Conservation (phyloP, 805 yeast genomes). For the Kodamaea sagamina region DNA sequence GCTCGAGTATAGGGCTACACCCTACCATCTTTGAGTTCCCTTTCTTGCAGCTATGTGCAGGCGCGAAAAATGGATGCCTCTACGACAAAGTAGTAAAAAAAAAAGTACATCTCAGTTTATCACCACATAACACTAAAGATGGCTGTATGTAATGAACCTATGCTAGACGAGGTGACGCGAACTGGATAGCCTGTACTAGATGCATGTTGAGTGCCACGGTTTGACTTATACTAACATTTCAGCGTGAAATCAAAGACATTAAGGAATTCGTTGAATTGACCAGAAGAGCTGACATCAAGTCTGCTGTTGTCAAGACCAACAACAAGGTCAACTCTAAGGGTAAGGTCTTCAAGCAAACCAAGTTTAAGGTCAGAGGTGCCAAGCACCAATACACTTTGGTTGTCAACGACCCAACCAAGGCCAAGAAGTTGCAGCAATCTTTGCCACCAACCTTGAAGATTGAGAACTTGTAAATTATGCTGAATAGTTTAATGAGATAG, state of each 20-base stretch:
- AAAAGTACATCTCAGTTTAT: conserved; percentile 2
- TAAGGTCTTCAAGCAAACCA: conserved; percentile 88
- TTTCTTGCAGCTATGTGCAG: not conserved
- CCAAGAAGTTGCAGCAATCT: conserved; percentile 96
- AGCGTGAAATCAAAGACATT: conserved; percentile 86
- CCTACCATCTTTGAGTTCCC: not conserved
- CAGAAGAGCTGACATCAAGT: conserved; percentile 91
- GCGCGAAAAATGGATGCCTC: conserved; percentile 7
- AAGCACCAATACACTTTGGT: conserved; percentile 92
- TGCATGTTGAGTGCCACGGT: not conserved
- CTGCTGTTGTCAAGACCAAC: conserved; percentile 94
- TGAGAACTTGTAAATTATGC: conserved; percentile 44
- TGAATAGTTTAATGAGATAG: conserved; percentile 11
- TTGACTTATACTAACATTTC: conserved; percentile 18
- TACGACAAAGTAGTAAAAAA: conserved; percentile 7
- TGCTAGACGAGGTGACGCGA: not conserved
- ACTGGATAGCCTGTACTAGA: not conserved
- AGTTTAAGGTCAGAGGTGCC: conserved; percentile 98
- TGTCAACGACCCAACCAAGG: conserved; percentile 94
- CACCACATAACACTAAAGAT: conserved; percentile 19
- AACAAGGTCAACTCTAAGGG: conserved; percentile 77
- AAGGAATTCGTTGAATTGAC: conserved; percentile 96
- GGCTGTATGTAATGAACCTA: conserved; percentile 24
- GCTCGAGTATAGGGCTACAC: conserved; percentile 1
- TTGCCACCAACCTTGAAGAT: conserved; percentile 91